Evolutionary conservation across 228 moss, liverwort and hornwort genomes (phyloP), one percentile per base, ranked within the genome.

Genomic region (Sphagnum magellanicum): DNA sequence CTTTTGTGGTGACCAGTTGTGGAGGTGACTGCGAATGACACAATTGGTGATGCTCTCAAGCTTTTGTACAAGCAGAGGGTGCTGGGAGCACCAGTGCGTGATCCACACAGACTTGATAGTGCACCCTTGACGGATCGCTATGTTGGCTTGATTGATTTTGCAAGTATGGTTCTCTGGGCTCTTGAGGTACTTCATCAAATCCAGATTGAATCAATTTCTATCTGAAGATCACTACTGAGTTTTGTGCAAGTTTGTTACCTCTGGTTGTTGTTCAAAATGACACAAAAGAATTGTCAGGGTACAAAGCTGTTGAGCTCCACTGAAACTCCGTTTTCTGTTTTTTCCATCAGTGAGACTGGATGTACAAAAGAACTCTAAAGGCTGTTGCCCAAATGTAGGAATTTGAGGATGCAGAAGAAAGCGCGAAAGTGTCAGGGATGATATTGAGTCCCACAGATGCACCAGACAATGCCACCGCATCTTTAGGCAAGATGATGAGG

Each of bases 131-230:
- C 67, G 50, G 89, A 92, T 78, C 81, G 50, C 53, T 92, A 92
- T 62, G 81, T 89, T 64, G 92, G 92, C 65, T 79, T 92, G 59
- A 75, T 89, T 49, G 89, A 89, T 70, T 87, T 92, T 52, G 75
- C 83, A 48, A 82, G 87, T 51, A 85, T 92, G 79, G 85, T 92
- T 17, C 85, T 92, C 5, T 92, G 92, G 92, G 76, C 77, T 5
- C 83, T 92, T 51, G 79, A 92, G 92, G 92, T 89, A 70, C 60
- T 51, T 60, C 10, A 11, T 16, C 61, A 32, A 32, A 32, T 32
- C 3, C 32, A 6, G 51, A 17, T 49, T 66, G 66, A 6, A 49
- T n/a, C 17, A 32, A 13, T 47, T 16, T 16, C 5, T 17, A 46
- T 48, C 14, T 8, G 49, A 46, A 64, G 47, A n/a, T 17, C 9